Percentiles rank a stretch among this genome's conserved stretches.
Evolutionary conservation across 371 early-diverging fungal genomes (phyloP).

Genomic region (Mortierella sp.): DNA sequence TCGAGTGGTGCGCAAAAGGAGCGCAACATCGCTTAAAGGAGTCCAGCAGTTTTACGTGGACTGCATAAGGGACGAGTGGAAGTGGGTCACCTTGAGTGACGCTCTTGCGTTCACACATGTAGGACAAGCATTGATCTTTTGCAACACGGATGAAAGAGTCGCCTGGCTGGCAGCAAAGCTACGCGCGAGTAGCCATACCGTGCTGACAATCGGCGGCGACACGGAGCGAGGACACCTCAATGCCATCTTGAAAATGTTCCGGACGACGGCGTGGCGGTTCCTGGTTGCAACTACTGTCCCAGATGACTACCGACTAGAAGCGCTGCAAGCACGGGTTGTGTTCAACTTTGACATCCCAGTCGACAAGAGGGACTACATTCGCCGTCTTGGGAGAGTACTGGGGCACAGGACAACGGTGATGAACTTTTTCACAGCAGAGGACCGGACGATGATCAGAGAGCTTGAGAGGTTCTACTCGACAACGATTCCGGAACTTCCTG

Average conservation of each 20-base stretch:
- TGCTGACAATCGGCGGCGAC: slow-evolving; percentile 97
- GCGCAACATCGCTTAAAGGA: slow-evolving; percentile 87
- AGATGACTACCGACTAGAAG: slow-evolving; percentile 83
- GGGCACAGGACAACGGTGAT: too few relatives aligned
- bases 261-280: slow-evolving; percentile 93
- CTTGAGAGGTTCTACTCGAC: too few relatives aligned
- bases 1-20: slow-evolving; percentile 91
- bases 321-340: too few relatives aligned
- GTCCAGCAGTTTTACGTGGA: slow-evolving; percentile 62
- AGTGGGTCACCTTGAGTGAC: slow-evolving; percentile 94
- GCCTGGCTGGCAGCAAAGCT: slow-evolving; percentile 95
- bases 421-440: neutral
- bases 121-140: slow-evolving; percentile 82
- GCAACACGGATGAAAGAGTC: slow-evolving; percentile 97
- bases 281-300: slow-evolving; percentile 96
- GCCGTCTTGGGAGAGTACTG: too few relatives aligned
- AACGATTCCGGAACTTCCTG: too few relatives aligned
- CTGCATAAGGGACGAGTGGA: slow-evolving; percentile 93
- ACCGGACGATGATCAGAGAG: neutral
- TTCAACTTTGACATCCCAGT: slow-evolving; percentile 67
- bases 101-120: slow-evolving; percentile 80
- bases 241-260: slow-evolving; percentile 90
- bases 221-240: slow-evolving; percentile 90
- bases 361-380: slow-evolving; percentile 83
- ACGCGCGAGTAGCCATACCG: slow-evolving; percentile 90